Conservation (phyloP, 1,139 yeast genomes). For the Debaryomycetaceae sp. region DNA sequence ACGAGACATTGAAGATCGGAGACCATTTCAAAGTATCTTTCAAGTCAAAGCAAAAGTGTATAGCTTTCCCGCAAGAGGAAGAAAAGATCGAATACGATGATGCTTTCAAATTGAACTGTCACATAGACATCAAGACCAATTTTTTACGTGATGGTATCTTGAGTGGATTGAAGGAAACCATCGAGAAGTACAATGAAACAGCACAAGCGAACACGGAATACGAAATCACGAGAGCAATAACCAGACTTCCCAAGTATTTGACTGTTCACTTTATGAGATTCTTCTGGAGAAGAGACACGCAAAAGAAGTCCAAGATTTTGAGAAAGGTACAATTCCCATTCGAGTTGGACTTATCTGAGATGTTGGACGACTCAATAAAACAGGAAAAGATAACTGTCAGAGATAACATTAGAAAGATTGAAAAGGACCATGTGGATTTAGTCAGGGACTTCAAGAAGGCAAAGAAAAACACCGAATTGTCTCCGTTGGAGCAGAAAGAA, state of each 20-base stretch:
- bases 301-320: constrained; percentile 85
- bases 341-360: constrained; percentile 82
- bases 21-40: constrained; percentile 64
- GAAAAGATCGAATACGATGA: constrained; percentile 47
- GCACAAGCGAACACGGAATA: constrained; percentile 70
- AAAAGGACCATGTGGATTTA: constrained; percentile 71
- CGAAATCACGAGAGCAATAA: constrained; percentile 64
- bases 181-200: constrained; percentile 73
- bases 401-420: constrained; percentile 73
- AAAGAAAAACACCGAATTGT: constrained; percentile 41
- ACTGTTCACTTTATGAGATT: constrained; percentile 92
- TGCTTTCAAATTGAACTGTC: constrained; percentile 76
- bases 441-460: constrained; percentile 73
- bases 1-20: constrained; percentile 47
- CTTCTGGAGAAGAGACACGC: constrained; percentile 92
- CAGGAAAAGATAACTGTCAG: constrained; percentile 65
- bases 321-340: constrained; percentile 94
- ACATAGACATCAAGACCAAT: constrained; percentile 80
- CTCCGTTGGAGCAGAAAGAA: constrained; percentile 41
- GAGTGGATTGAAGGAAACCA: constrained; percentile 68
- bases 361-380: constrained; percentile 74
- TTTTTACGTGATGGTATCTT: constrained; percentile 83
- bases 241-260: constrained; percentile 80
- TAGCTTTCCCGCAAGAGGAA: constrained; percentile 58
- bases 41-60: constrained; percentile 57